Percentiles rank a stretch among this genome's conserved stretches.
Conservation (phyloP, 371 early-diverging fungal genomes). For the Nematocida homosporus region DNA sequence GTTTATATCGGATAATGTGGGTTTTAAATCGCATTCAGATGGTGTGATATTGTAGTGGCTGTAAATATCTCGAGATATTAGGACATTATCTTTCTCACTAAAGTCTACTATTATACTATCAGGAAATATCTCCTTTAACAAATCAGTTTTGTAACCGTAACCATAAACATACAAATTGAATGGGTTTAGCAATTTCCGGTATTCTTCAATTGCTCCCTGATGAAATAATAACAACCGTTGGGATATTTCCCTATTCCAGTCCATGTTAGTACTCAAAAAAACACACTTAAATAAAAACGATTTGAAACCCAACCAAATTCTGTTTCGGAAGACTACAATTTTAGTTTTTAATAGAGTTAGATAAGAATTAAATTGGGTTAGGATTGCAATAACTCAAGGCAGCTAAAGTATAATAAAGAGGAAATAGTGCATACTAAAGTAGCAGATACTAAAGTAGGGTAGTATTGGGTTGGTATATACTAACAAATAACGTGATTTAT, state of each 20-base stretch:
- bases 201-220: slow-evolving; percentile 18
- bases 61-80: slow-evolving; percentile 29
- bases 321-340: too few species aligned
- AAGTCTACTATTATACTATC: slow-evolving; percentile 30
- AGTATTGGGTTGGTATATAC: background rate
- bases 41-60: slow-evolving; percentile 26
- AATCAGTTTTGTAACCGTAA: slow-evolving; percentile 27
- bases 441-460: too few species aligned
- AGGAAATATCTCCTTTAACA: slow-evolving; percentile 42
- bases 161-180: slow-evolving; percentile 52
- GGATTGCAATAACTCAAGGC: too few species aligned
- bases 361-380: too few species aligned
- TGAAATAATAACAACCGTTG: slow-evolving; percentile 16
- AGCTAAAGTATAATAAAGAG: too few species aligned
- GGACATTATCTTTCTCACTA: slow-evolving; percentile 7
- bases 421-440: too few species aligned
- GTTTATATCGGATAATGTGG: slow-evolving; percentile 8
- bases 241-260: slow-evolving; percentile 39
- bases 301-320: too few species aligned
- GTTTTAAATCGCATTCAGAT: slow-evolving; percentile 34
- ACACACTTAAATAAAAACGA: too few species aligned
- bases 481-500: too few species aligned
- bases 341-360: too few species aligned
- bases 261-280: too few species aligned
- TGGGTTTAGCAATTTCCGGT: slow-evolving; percentile 3